Conservation (phyloP, 192 early-diverging fungal species). For the Lobosporangium transversale region DNA sequence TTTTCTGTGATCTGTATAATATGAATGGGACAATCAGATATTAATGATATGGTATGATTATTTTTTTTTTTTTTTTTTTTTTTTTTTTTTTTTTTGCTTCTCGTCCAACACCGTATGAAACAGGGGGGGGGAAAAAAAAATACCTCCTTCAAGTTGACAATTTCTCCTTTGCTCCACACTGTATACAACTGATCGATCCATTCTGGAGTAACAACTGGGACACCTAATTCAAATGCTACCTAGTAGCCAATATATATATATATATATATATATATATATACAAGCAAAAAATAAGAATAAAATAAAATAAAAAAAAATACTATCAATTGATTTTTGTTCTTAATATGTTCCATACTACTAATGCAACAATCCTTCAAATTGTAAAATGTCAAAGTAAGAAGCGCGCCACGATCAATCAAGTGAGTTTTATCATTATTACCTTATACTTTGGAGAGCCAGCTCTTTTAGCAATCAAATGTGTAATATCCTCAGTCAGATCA, state of each 20-base stretch:
- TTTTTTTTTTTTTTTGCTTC: not conserved
- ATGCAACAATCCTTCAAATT: too few relatives aligned
- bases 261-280: not conserved
- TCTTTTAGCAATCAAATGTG: constrained; percentile 22
- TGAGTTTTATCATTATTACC: too few relatives aligned
- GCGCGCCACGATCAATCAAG: too few relatives aligned
- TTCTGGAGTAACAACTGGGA: constrained; percentile 18
- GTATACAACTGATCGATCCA: not conserved
- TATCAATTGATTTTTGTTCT: too few relatives aligned
- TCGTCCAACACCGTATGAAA: too few relatives aligned
- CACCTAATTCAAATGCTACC: constrained; percentile 14
- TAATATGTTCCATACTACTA: too few relatives aligned
- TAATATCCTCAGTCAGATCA: constrained; percentile 16
- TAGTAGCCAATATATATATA: not conserved
- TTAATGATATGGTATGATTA: not conserved
- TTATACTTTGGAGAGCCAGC: constrained; percentile 30
- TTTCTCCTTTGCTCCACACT: constrained; percentile 11
- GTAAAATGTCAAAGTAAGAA: too few relatives aligned
- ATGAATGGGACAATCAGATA: not conserved
- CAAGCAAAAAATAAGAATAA: not conserved
- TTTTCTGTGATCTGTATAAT: not conserved
- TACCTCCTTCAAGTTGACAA: constrained; percentile 21
- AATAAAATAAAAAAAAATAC: not conserved
- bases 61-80: constrained; percentile 1
- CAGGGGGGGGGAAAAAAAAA: too few relatives aligned